A percentile compares a stretch with the other conserved stretches of the same genome.
These are phyloP conservation scores for Trichophyton mentagrophytes DNA, from an alignment of 2,329 filamentous ascomycete genomes.

Conservation along the genomic window DNA sequence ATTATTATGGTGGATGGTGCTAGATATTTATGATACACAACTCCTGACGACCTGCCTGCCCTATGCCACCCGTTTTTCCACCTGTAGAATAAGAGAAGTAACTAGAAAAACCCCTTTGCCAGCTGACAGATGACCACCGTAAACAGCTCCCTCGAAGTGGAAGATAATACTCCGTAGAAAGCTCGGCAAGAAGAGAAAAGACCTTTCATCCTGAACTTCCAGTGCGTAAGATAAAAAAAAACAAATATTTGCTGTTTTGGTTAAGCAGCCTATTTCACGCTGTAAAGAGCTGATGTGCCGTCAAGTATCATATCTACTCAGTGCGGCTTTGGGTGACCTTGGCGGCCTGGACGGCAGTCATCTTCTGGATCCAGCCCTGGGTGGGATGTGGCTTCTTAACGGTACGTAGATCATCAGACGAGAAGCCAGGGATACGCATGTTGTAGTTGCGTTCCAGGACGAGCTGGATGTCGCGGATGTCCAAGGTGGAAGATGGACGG, in stretches of 20 bases:
- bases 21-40: background rate
- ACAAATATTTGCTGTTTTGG: background rate
- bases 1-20: no score
- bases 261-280: background rate
- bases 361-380: constrained; percentile 84
- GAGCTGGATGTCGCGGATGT: constrained; percentile 75
- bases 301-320: constrained; percentile 20
- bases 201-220: background rate
- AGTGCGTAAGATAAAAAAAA: background rate
- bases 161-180: background rate
- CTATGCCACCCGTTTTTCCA: no score
- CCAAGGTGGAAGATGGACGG: constrained; percentile 76
- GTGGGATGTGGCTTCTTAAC: constrained; percentile 88
- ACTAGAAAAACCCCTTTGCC: background rate
- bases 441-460: constrained; percentile 77
- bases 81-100: no score
- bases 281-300: background rate
- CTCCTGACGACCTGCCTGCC: background rate
- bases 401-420: constrained; percentile 83
- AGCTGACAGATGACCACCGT: background rate
- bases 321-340: constrained; percentile 49
- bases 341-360: constrained; percentile 88
- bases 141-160: background rate
- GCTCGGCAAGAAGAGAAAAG: background rate
- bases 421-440: constrained; percentile 86